These are phyloP conservation scores for Beauveria sp. DNA, from an alignment of 2,329 filamentous ascomycete species.

Conservation along the genomic window DNA sequence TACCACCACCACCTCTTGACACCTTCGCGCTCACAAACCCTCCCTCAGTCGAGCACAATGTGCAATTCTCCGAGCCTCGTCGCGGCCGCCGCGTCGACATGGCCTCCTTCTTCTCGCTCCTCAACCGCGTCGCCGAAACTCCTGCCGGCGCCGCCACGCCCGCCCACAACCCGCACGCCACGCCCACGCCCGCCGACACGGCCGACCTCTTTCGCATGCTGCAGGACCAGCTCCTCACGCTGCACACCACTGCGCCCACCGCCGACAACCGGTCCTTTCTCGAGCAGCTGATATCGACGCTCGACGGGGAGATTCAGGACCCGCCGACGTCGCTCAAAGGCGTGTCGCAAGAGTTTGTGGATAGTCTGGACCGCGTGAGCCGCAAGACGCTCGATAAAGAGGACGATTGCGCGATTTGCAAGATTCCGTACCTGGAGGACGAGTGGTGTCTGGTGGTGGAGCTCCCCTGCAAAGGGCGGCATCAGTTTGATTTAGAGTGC, in stretches of 20 bases:
- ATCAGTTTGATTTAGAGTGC: constrained; percentile 60
- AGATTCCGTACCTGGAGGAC: constrained; percentile 54
- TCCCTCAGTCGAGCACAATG: constrained; percentile 54
- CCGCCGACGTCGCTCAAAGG: constrained; percentile 46
- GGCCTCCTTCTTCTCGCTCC: constrained; percentile 53
- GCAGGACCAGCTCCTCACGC: constrained; percentile 49
- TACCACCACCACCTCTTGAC: not conserved
- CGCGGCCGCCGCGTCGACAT: constrained; percentile 52
- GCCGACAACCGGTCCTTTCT: constrained; percentile 44
- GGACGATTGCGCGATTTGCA: constrained; percentile 55
- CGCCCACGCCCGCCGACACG: constrained; percentile 52
- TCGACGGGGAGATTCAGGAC: constrained; percentile 44
- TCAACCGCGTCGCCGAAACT: constrained; percentile 42
- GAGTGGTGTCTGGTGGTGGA: constrained; percentile 55
- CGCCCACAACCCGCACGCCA: constrained; percentile 48
- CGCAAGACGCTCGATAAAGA: constrained; percentile 42
- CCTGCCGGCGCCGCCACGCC: constrained; percentile 23
- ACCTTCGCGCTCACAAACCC: not conserved
- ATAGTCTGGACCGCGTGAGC: constrained; percentile 50
- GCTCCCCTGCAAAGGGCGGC: constrained; percentile 51
- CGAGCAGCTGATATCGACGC: constrained; percentile 35
- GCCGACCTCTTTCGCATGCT: constrained; percentile 51
- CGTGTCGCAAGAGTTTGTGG: constrained; percentile 52
- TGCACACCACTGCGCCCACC: constrained; percentile 41
- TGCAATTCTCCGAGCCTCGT: constrained; percentile 36